These are phyloP conservation scores for Pugionium dolabratum DNA, from an alignment of 345 rosid genomes.

Conservation along the genomic window DNA sequence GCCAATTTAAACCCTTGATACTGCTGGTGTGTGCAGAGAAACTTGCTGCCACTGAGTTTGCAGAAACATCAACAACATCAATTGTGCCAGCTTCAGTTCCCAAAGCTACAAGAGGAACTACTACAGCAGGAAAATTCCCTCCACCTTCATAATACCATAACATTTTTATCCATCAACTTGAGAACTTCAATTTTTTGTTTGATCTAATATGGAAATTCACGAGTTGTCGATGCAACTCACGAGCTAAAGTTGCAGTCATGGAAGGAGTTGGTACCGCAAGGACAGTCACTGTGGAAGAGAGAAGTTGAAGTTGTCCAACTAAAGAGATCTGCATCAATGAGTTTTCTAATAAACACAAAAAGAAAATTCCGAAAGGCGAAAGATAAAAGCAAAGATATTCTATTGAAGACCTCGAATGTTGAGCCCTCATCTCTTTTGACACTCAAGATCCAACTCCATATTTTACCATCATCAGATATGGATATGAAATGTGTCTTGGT, in stretches of 20 bases:
- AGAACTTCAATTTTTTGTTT: neutral
- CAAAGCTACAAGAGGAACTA: conserved; percentile 88
- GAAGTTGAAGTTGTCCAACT: conserved; percentile 85
- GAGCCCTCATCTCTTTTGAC: conserved; percentile 49
- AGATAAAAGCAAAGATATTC: conserved; percentile 4
- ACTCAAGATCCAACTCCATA: conserved; percentile 85
- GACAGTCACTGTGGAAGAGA: conserved; percentile 77
- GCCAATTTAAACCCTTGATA: conserved; percentile 86
- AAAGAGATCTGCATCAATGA: conserved; percentile 59
- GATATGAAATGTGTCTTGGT: conserved; percentile 65
- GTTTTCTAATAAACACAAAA: conserved; percentile 13
- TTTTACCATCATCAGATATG: conserved; percentile 89
- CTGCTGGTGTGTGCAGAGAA: conserved; percentile 67
- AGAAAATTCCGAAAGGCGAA: neutral
- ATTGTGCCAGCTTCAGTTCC: conserved; percentile 82
- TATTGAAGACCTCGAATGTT: conserved; percentile 51
- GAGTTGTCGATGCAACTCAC: conserved; percentile 49
- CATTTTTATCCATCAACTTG: conserved; percentile 30
- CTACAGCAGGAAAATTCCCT: conserved; percentile 75
- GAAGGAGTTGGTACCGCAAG: conserved; percentile 90
- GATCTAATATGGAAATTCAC: neutral
- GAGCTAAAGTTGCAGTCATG: conserved; percentile 79
- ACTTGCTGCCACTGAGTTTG: conserved; percentile 75
- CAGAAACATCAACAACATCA: conserved; percentile 84
- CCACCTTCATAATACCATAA: conserved; percentile 56